Conservation (phyloP, 495 filamentous ascomycete genomes). For the Aspergillus affinis region DNA sequence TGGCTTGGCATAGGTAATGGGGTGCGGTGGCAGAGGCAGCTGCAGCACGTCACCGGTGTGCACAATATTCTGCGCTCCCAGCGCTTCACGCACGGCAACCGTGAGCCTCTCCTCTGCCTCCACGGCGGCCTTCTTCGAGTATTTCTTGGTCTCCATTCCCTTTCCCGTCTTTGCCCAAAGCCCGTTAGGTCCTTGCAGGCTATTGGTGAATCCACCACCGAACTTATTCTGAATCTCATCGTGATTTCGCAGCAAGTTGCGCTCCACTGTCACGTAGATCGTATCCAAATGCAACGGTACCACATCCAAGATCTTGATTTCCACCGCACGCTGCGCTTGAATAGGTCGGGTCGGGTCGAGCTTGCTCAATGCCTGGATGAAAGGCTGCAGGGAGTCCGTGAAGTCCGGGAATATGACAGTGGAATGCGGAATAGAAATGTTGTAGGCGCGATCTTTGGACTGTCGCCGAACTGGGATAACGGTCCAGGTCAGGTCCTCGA, state of each 20-base stretch:
- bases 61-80: slow-evolving; percentile 68
- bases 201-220: slow-evolving; percentile 56
- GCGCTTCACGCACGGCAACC: slow-evolving; percentile 72
- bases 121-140: slow-evolving; percentile 35
- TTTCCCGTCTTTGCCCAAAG: slow-evolving; percentile 41
- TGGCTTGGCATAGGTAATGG: slow-evolving; percentile 80
- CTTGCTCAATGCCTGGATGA: slow-evolving; percentile 64
- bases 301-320: slow-evolving; percentile 80
- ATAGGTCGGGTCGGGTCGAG: slow-evolving; percentile 51
- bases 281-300: slow-evolving; percentile 76
- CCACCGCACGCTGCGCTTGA: slow-evolving; percentile 61
- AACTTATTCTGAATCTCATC: slow-evolving; percentile 63
- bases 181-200: slow-evolving; percentile 34
- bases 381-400: slow-evolving; percentile 74
- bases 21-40: slow-evolving; percentile 79
- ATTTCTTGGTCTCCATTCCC: slow-evolving; percentile 35
- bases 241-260: slow-evolving; percentile 63
- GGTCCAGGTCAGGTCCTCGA: slow-evolving; percentile 74
- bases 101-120: slow-evolving; percentile 66
- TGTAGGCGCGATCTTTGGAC: slow-evolving; percentile 71
- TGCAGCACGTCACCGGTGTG: slow-evolving; percentile 83
- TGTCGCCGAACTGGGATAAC: slow-evolving; percentile 73
- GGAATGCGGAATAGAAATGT: slow-evolving; percentile 68
- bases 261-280: slow-evolving; percentile 81
- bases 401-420: slow-evolving; percentile 82